These are phyloP conservation scores for Ephemerocybe angulata DNA, from an alignment of 768 basidiomycete genomes.

Conservation along the genomic window DNA sequence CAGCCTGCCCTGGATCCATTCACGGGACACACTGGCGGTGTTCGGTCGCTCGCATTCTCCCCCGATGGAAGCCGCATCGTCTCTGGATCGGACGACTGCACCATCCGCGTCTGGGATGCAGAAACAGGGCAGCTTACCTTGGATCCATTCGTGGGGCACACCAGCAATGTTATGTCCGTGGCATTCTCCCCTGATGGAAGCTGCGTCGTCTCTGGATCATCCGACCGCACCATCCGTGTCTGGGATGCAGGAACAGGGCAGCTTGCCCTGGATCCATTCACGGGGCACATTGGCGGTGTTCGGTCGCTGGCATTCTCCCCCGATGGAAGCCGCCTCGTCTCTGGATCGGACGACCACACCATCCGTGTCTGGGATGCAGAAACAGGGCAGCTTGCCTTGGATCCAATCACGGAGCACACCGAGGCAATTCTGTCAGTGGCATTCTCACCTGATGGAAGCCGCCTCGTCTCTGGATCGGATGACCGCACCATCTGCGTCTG, in stretches of 20 bases:
- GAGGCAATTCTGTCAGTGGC: background rate
- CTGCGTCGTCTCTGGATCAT: conserved; percentile 15
- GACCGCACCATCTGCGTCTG: background rate
- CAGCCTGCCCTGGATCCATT: conserved; percentile 2
- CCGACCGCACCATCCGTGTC: conserved; percentile 13
- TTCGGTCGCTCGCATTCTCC: conserved; percentile 16
- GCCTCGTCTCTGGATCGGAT: background rate
- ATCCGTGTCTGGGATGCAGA: background rate
- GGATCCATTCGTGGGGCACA: conserved; percentile 12
- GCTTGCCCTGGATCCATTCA: conserved; percentile 46
- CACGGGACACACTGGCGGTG: background rate
- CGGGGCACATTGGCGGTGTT: background rate
- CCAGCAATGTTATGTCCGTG: conserved; percentile 14
- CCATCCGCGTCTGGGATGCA: background rate
- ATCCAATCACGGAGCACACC: background rate
- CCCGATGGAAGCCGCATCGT: conserved; percentile 21
- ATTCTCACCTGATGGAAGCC: background rate
- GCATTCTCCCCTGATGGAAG: conserved; percentile 23
- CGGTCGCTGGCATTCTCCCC: background rate
- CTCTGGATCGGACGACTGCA: conserved; percentile 7
- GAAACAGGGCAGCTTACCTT: background rate
- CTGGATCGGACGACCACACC: background rate
- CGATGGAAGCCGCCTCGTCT: background rate
- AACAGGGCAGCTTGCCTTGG: background rate
- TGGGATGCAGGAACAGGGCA: conserved; percentile 33